phyloP scores from a whole-genome alignment of 208 protist genomes.

The Leptomonas seymouri region DNA sequence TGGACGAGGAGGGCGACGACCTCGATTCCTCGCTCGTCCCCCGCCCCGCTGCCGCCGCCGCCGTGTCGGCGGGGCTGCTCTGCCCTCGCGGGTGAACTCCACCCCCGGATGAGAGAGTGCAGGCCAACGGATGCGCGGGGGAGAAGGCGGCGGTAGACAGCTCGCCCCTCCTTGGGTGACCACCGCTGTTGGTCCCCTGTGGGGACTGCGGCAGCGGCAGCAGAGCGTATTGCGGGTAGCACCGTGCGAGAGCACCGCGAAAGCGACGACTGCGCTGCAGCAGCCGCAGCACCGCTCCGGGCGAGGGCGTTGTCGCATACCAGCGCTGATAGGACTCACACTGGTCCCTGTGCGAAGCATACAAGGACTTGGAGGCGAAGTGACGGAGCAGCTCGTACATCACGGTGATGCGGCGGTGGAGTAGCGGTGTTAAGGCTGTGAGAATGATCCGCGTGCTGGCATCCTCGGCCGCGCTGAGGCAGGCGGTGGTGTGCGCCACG shows the following conservation, averaged over 20 bases:
- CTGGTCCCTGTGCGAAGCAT: slow-evolving; percentile 41
- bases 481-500: slow-evolving; percentile 16
- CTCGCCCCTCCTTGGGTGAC: background rate
- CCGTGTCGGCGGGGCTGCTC: background rate
- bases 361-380: slow-evolving; percentile 48
- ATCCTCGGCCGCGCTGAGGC: slow-evolving; percentile 27
- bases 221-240: slow-evolving; percentile 31
- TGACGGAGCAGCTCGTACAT: slow-evolving; percentile 81
- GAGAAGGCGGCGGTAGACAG: background rate
- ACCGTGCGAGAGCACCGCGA: slow-evolving; percentile 33
- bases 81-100: background rate
- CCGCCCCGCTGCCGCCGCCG: background rate
- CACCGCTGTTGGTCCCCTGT: background rate
- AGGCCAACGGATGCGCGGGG: background rate
- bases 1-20: background rate
- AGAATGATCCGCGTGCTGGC: slow-evolving; percentile 44
- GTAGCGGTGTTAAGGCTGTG: slow-evolving; percentile 46
- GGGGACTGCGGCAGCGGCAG: background rate
- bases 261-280: slow-evolving; percentile 54
- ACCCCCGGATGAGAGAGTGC: background rate
- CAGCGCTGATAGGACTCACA: slow-evolving; percentile 55
- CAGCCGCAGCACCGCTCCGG: slow-evolving; percentile 57
- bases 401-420: slow-evolving; percentile 62
- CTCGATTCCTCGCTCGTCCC: background rate
- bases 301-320: slow-evolving; percentile 59